Evolutionary conservation across 2,329 filamentous ascomycete genomes (phyloP).

Genomic region (Cladosporium sp.): DNA sequence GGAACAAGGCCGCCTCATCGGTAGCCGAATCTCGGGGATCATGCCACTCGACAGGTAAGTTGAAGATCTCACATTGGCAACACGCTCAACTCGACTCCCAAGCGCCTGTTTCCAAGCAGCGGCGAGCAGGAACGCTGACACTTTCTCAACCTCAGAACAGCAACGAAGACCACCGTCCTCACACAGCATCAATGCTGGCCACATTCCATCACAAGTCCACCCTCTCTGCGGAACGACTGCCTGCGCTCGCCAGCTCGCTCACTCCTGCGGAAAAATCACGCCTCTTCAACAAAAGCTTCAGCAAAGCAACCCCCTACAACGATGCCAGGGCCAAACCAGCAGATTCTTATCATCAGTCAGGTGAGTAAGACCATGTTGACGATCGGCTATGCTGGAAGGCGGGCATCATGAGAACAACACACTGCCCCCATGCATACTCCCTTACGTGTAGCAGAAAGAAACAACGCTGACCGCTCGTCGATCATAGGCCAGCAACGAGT

Average conservation of each 20-base stretch:
- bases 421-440: background rate
- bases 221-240: background rate
- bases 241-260: background rate
- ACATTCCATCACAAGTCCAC: background rate
- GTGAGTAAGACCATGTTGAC: background rate
- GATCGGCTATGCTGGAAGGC: background rate
- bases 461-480: background rate
- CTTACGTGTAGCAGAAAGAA: background rate
- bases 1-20: background rate
- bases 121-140: background rate
- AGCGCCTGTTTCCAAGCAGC: background rate
- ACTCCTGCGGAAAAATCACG: background rate
- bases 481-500: background rate
- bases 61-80: background rate
- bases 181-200: background rate
- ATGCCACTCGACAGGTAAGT: background rate
- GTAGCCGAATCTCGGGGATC: too few relatives aligned
- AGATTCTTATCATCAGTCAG: background rate
- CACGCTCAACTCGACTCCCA: background rate
- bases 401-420: background rate
- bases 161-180: background rate
- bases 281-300: background rate
- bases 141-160: background rate
- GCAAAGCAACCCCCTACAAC: background rate
- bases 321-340: background rate